Base-by-base conservation (phyloP, 2,329 filamentous ascomycete species). In the Zopfia rhizophila region DNA sequence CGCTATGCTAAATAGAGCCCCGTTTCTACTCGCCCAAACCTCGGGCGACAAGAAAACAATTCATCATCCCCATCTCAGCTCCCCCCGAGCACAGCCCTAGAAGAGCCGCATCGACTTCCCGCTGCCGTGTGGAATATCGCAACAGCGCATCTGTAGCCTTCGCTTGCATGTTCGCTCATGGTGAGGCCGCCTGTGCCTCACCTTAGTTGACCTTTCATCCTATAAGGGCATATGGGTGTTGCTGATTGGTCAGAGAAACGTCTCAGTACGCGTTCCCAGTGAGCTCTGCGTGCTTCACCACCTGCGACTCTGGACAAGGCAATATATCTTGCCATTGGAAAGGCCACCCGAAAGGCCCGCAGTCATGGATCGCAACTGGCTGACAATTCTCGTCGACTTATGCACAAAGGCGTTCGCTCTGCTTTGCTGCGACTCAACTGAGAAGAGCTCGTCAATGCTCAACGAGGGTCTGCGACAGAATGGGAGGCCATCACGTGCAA, bases 11-110 rank as follows among this genome's bases (percentile, higher is more conserved):
- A 38, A 53, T 22, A 29, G 38, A 42, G 42, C 16, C 22, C 29
- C 24, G 37, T 49, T 56, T 65, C 61, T 66, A 56, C 52, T 66
- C 63, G 63, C 63, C 63, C 56, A 60, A 7, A 53, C 8, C 18
- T 23, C 28, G 54, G 24, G 60, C 61, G 61, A 64, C 53, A 53
- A 64, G 57, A 59, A 44, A 45, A 14, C 44, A 35, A 37, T 7
- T 19, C 50, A 53, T 56, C 36, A 40, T 43, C 46, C 43, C 40
- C 40, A 33, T 49, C 55, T 51, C 55, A 60, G 56, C 50, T 56
- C 48, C 45, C 38, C 45, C 39, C 3, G 30, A 46, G 53, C 53
- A 61, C 57, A 58, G 55, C 46, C 40, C 45, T 45, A 32, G 33
- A 50, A 49, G 55, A 58, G 51, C 48, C 53, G 59, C 56, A 55